Percentiles rank a stretch among this genome's conserved stretches.
Evolutionary conservation across 2,329 filamentous ascomycete species (phyloP).

Genomic region (Fusarium ambrosium): DNA sequence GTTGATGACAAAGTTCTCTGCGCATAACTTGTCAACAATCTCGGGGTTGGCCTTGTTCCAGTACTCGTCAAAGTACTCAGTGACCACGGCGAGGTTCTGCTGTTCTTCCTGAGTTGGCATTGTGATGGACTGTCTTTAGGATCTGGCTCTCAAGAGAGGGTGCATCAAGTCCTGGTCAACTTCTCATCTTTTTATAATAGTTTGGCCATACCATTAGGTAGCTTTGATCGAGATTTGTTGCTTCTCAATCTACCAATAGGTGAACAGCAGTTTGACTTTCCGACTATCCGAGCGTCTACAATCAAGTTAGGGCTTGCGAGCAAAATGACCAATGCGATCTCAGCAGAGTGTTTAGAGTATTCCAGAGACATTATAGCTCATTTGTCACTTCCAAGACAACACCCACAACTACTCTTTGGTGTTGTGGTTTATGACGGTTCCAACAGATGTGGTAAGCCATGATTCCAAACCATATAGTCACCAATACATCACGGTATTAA

Average conservation of each 20-base stretch:
- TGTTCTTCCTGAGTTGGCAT: neutral
- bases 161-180: no score
- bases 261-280: neutral
- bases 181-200: neutral
- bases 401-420: neutral
- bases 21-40: neutral
- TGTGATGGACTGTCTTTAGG: neutral
- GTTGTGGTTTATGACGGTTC: neutral
- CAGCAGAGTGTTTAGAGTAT: neutral
- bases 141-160: neutral
- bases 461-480: neutral
- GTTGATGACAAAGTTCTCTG: neutral
- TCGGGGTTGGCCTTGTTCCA: neutral
- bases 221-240: neutral
- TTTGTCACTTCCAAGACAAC: neutral
- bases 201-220: neutral
- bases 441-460: neutral
- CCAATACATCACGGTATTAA: neutral
- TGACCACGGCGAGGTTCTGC: neutral
- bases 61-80: neutral
- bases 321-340: neutral
- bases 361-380: neutral
- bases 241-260: neutral
- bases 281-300: neutral
- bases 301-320: neutral